Evolutionary conservation across 345 rosid genomes (phyloP), one percentile per base, ranked within the genome.

Genomic region (Eucalyptus grandis): DNA sequence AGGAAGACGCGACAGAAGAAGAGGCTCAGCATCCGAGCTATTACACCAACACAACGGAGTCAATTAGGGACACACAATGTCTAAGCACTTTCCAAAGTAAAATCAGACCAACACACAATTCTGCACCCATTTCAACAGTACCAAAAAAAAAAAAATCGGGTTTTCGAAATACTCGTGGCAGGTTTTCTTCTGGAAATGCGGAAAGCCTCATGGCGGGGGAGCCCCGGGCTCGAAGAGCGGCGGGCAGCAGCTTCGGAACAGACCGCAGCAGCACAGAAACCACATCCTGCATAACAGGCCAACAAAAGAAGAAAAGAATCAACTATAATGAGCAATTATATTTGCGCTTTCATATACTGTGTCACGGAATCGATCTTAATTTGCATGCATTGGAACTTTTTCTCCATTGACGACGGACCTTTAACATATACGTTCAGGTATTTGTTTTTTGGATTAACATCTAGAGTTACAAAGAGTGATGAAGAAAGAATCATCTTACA

Each of bases 231-330:
- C 94, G 88, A 95, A 94, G 49, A 95, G 92, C 46, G 96, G 96
- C 49, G 95, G 94, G 87, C 93, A 95, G 92, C 95, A 95, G 93
- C 93, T 90, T 86, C 91, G 30, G 60, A 89, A 92, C 81, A 95
- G 88, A 5, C 96, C 96, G 47, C 95, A 94, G 90, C 96, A 95
- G 90, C 96, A 89, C 56, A 94, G 91, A 80, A 92, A 77, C 96
- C 96, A 94, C 89, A 91, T 58, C 86, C 97, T 95, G 83, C 85
- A 92, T 90, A 86, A 86, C 82, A 89, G 62, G 31, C 14, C 56
- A 87, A 22, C 77, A 50, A 54, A 69, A 21, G 19, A 83, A 90
- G 30, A 53, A 31, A 51, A 16, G 34, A 65, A 19, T 54, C 53
- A 54, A 50, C 60, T 83, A 24, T 30, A 60, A 30, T 17, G 10